Evolutionary conservation across 495 filamentous ascomycete species (phyloP), one percentile per base, ranked within the genome.

Genomic region (Talaromyces ruber): DNA sequence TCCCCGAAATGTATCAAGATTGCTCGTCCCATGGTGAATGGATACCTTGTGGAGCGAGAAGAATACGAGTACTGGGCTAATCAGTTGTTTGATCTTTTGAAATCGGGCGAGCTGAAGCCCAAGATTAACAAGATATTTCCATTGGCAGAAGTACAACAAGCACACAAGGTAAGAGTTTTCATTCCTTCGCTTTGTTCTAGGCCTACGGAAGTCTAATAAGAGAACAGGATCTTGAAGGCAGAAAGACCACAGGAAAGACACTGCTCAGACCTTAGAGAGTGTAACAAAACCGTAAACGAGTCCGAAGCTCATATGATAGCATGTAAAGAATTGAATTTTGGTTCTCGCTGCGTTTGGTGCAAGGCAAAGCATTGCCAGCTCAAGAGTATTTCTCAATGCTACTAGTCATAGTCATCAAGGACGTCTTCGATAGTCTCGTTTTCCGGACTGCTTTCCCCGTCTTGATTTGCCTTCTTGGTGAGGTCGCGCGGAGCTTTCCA

Each of bases 211-310:
- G 16, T 28, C 18, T 51, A 43, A 29, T 9, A 22, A 34, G 37
- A 18, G 59, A 18, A 57, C 60, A 84, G 70, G 94, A 97, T 75
- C 74, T 98, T 29, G 90, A 95, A 72, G 83, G 89, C 26, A 76
- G 93, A 58, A 88, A 87, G 77, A 92, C 90, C 0, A 93, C 85
- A 34, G 93, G 94, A 16, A 98, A 96, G 80, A 39, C 73, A 21
- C 70, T 80, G 25, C 37, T 79, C 58, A 74, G 68, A 67, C 70
- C 75, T 52, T 79, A 68, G 54, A 26, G 9, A 29, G 6, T 8
- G 26, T 16, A 3, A 24, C 12, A 11, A 56, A 26, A 1, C 7
- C n/a, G n/a, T n/a, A n/a, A n/a, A n/a, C n/a, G n/a, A n/a, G n/a
- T 24, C 28, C 54, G n/a, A n/a, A 51, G 21, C 4, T 54, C 39